A percentile compares a stretch with the other conserved stretches of the same genome.
phyloP scores from a whole-genome alignment of 225 moss, liverwort and hornwort species.

The Straminergon stramineum region DNA sequence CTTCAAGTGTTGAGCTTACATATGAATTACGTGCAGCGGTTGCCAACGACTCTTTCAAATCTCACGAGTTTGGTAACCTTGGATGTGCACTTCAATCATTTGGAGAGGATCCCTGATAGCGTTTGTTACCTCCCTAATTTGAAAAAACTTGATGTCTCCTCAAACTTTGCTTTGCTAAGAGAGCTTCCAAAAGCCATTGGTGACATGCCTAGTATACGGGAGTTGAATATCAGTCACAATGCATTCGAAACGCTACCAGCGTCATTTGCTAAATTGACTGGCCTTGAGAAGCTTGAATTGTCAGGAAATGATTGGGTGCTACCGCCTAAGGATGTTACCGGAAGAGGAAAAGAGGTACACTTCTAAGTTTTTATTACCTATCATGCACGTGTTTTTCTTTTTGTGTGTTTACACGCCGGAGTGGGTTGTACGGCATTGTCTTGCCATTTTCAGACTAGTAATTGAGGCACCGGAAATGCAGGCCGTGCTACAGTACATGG shows the following conservation, averaged over 20 bases:
- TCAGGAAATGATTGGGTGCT: slow-evolving; percentile 47
- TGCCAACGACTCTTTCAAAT: slow-evolving; percentile 71
- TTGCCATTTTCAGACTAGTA: background rate
- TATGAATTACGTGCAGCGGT: slow-evolving; percentile 54
- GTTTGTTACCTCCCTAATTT: slow-evolving; percentile 57
- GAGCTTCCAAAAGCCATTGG: slow-evolving; percentile 68
- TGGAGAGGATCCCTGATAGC: slow-evolving; percentile 67
- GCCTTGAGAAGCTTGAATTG: slow-evolving; percentile 61
- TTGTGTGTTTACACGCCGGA: background rate
- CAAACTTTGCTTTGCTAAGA: slow-evolving; percentile 65
- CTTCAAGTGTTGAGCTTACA: slow-evolving; percentile 54
- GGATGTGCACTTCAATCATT: slow-evolving; percentile 57
- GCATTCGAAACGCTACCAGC: slow-evolving; percentile 50
- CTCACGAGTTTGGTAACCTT: slow-evolving; percentile 70
- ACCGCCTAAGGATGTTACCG: slow-evolving; percentile 53
- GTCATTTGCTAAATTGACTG: slow-evolving; percentile 71
- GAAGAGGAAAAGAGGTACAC: slow-evolving; percentile 42
- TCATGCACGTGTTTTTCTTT: background rate
- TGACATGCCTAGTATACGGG: slow-evolving; percentile 63
- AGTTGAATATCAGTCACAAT: slow-evolving; percentile 62
- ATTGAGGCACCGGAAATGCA: slow-evolving; percentile 6
- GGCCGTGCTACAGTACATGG: slow-evolving; percentile 43
- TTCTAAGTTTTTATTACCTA: background rate
- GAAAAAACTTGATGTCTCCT: slow-evolving; percentile 63
- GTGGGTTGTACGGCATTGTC: background rate